Evolutionary conservation across 345 rosid species (phyloP).

Genomic region (Noccaea caerulescens): DNA sequence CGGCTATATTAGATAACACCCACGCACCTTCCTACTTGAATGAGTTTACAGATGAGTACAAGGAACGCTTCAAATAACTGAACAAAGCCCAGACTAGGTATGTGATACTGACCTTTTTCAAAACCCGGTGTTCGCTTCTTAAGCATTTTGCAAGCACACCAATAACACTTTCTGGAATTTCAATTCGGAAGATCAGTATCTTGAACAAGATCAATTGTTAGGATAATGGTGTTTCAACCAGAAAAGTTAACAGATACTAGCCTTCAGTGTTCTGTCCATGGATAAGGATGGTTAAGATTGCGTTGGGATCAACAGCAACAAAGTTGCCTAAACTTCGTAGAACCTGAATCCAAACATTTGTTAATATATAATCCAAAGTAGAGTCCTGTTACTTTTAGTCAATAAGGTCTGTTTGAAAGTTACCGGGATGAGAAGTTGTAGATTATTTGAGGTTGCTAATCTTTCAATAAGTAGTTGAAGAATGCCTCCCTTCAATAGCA

Average conservation of each 20-base stretch:
- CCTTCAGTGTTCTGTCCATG: conserved; percentile 74
- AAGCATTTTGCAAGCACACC: conserved; percentile 79
- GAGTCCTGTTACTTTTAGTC: not conserved
- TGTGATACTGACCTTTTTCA: conserved; percentile 73
- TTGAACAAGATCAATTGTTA: conserved; percentile 24
- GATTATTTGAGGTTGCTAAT: conserved; percentile 73
- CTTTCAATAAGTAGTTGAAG: conserved; percentile 77
- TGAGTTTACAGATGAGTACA: conserved; percentile 3
- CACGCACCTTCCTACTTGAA: conserved; percentile 84
- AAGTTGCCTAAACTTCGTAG: conserved; percentile 92
- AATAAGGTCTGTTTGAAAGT: conserved; percentile 1
- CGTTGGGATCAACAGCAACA: conserved; percentile 81
- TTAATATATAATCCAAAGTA: conserved; percentile 32
- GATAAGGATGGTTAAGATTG: conserved; percentile 60
- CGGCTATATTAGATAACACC: conserved; percentile 95
- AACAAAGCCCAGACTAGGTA: not conserved
- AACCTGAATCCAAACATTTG: conserved; percentile 52
- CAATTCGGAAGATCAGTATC: conserved; percentile 28
- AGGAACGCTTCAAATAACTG: not conserved
- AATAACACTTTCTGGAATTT: conserved; percentile 59
- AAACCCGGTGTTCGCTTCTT: conserved; percentile 86
- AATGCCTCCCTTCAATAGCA: conserved; percentile 74
- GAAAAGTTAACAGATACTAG: conserved; percentile 44
- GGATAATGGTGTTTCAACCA: conserved; percentile 10
- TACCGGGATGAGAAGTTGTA: conserved; percentile 95